A percentile compares a stretch with the other conserved stretches of the same genome.
These are phyloP conservation scores for Waltiozyma sp. DNA, from an alignment of 1,139 yeast genomes.

Conservation along the genomic window DNA sequence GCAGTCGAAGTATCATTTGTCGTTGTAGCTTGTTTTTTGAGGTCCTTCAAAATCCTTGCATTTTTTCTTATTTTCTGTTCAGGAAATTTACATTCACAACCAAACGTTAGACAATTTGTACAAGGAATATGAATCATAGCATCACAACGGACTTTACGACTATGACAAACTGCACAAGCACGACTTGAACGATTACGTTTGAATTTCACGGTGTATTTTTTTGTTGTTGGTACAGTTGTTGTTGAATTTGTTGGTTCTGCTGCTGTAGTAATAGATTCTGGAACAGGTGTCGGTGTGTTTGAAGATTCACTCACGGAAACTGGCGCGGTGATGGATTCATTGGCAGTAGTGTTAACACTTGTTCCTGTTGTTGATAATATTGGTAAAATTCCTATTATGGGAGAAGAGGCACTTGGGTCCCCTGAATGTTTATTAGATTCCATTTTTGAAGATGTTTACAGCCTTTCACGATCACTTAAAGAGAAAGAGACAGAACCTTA, in stretches of 20 bases:
- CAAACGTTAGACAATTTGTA: slow-evolving; percentile 67
- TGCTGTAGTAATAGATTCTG: too few species aligned
- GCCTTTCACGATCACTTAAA: too few species aligned
- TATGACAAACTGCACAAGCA: slow-evolving; percentile 46
- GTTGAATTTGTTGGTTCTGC: background rate
- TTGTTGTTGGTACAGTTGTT: slow-evolving; percentile 3
- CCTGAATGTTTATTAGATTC: background rate
- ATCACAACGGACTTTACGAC: slow-evolving; percentile 63
- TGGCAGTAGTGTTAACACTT: too few species aligned
- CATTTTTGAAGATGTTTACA: background rate
- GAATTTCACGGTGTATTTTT: slow-evolving; percentile 19
- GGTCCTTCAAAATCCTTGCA: slow-evolving; percentile 13
- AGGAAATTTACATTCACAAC: slow-evolving; percentile 61
- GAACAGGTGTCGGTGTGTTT: background rate
- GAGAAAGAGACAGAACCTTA: too few species aligned
- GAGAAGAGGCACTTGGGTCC: background rate
- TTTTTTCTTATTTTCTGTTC: slow-evolving; percentile 34
- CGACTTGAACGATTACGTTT: slow-evolving; percentile 22
- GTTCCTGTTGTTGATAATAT: too few species aligned
- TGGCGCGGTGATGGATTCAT: too few species aligned
- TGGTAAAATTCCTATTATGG: too few species aligned
- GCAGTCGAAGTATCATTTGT: background rate
- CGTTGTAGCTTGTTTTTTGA: background rate
- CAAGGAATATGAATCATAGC: slow-evolving; percentile 67
- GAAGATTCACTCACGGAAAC: too few species aligned